A percentile compares a stretch with the other conserved stretches of the same genome.
Evolutionary conservation across 441 rosid species (phyloP).

Genomic region (Erodium chrysanthum): DNA sequence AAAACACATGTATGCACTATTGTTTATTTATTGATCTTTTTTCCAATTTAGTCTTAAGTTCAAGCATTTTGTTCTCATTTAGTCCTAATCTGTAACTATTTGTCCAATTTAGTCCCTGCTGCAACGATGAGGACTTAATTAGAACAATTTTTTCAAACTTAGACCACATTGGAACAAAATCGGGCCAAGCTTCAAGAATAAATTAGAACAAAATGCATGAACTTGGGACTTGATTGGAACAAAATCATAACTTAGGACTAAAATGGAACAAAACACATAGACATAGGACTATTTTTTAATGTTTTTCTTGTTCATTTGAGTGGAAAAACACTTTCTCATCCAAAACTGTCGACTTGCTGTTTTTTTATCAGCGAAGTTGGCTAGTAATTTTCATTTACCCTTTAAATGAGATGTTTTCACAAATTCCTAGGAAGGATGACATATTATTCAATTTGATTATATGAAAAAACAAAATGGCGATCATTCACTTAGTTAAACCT

Average conservation of each 20-base stretch:
- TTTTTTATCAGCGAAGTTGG: not conserved
- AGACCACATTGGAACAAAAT: not conserved
- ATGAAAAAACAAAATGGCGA: not conserved
- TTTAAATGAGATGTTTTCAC: not conserved
- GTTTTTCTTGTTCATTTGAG: not conserved
- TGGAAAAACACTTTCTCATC: not conserved
- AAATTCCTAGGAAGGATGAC: not conserved
- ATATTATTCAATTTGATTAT: not conserved
- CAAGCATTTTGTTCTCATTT: not conserved
- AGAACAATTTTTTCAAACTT: not conserved
- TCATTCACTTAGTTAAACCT: not conserved
- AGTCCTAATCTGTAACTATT: not conserved
- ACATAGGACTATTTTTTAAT: not conserved
- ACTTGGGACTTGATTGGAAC: not conserved
- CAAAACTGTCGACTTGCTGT: not conserved
- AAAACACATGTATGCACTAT: not conserved
- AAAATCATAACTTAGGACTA: not conserved
- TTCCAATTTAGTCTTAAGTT: not conserved
- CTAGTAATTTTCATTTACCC: not conserved
- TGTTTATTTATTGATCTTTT: not conserved
- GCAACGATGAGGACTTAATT: not conserved
- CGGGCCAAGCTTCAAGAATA: not conserved
- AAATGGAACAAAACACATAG: not conserved
- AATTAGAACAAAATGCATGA: not conserved
- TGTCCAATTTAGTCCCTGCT: not conserved